These are phyloP conservation scores for Ogataea paraovalis DNA, from an alignment of 805 yeast species.

Conservation along the genomic window DNA sequence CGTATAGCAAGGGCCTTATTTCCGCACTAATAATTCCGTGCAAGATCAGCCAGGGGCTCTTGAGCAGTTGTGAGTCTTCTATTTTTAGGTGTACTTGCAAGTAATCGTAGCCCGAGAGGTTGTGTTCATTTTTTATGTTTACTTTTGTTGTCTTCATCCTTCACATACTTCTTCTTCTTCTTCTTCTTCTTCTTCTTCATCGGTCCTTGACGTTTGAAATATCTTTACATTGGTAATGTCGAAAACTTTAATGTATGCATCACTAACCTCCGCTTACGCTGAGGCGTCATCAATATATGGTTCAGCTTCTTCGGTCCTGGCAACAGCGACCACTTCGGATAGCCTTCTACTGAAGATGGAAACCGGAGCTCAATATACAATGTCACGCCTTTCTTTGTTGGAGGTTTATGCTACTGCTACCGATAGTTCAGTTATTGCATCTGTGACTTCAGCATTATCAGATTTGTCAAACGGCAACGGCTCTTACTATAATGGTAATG, in stretches of 20 bases:
- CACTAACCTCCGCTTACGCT: background rate
- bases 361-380: background rate
- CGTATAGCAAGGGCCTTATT: too few relatives aligned
- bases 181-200: too few relatives aligned
- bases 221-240: background rate
- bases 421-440: constrained; percentile 5
- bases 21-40: too few relatives aligned
- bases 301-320: background rate
- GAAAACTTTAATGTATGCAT: background rate
- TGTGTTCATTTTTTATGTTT: too few relatives aligned
- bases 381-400: background rate
- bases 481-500: constrained; percentile 32
- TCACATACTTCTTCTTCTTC: too few relatives aligned
- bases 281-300: background rate
- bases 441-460: constrained; percentile 10
- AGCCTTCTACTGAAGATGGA: background rate
- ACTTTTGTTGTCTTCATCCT: too few relatives aligned
- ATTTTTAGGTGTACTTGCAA: too few relatives aligned
- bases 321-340: constrained; percentile 5
- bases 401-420: constrained; percentile 25
- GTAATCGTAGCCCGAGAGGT: too few relatives aligned
- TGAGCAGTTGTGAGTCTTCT: too few relatives aligned
- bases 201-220: too few relatives aligned
- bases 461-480: background rate
- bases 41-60: too few relatives aligned